phyloP scores from a whole-genome alignment of 169 alveolate genomes.

The Eimeria tenella region DNA sequence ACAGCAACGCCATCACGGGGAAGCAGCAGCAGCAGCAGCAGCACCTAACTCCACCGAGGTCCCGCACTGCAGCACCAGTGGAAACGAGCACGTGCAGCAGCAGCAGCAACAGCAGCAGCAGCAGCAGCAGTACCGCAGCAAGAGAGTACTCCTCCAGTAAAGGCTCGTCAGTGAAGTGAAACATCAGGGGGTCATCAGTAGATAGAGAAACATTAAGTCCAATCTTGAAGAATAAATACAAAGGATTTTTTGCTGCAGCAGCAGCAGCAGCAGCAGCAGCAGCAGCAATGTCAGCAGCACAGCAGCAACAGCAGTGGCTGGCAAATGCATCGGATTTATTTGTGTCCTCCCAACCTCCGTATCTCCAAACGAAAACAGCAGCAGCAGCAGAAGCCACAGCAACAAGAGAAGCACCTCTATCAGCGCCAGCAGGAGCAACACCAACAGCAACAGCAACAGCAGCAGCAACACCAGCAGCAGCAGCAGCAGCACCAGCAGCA shows the following conservation, averaged over 20 bases:
- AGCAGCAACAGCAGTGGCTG: background rate
- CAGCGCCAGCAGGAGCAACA: background rate
- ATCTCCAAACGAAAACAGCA: background rate
- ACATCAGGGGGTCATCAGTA: constrained; percentile 96
- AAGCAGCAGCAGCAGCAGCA: background rate
- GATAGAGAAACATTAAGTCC: constrained; percentile 95
- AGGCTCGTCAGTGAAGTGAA: constrained; percentile 94
- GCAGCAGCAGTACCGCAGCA: constrained; percentile 82
- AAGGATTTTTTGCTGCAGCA: constrained; percentile 89
- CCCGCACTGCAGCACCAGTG: too few relatives aligned
- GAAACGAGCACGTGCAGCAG: background rate
- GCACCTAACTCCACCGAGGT: background rate
- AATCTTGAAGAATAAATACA: constrained; percentile 88
- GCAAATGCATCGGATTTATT: too few relatives aligned
- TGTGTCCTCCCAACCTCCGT: background rate
- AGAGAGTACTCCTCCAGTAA: constrained; percentile 94
- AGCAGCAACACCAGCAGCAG: background rate
- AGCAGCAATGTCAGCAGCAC: background rate
- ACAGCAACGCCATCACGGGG: too few relatives aligned
- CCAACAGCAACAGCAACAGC: background rate
- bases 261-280: background rate
- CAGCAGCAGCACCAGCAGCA: background rate
- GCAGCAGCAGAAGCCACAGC: background rate
- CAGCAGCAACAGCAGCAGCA: background rate
- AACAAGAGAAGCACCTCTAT: background rate